Conservation (phyloP, 305 asterid genomes). For the Solanum chacoense region DNA sequence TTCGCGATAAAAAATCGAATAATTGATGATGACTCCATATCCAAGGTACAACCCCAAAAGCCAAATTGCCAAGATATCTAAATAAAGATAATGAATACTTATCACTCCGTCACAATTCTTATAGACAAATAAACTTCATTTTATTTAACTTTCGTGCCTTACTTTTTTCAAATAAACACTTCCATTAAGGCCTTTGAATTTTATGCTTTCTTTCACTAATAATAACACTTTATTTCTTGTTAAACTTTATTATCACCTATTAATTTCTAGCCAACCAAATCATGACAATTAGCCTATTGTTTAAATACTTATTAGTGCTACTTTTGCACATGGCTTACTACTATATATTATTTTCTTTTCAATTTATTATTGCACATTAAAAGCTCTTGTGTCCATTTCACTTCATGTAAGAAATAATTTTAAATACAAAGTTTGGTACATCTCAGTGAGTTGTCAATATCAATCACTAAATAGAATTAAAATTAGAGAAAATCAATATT, state of each 20-base stretch:
- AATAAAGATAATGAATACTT: not conserved
- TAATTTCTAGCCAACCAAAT: not conserved
- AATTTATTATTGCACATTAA: not conserved
- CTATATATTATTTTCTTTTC: not conserved
- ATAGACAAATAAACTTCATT: not conserved
- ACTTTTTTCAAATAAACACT: not conserved
- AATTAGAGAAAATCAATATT: not conserved
- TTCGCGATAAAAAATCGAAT: rapidly evolving
- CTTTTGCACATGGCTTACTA: not conserved
- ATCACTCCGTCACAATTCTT: not conserved
- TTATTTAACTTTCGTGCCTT: not conserved
- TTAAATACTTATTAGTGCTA: not conserved
- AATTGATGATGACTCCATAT: too few species aligned
- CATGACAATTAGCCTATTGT: not conserved
- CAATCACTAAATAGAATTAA: not conserved
- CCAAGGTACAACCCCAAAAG: too few species aligned
- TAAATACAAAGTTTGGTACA: not conserved
- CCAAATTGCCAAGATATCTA: not conserved
- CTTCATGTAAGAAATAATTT: not conserved
- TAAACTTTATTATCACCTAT: not conserved
- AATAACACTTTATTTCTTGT: not conserved
- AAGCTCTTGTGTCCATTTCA: not conserved
- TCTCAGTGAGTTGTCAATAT: not conserved
- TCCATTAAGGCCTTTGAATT: not conserved
- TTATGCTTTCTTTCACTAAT: not conserved